phyloP scores from a whole-genome alignment of 2,329 filamentous ascomycete genomes.

The Cladophialophora psammophila region DNA sequence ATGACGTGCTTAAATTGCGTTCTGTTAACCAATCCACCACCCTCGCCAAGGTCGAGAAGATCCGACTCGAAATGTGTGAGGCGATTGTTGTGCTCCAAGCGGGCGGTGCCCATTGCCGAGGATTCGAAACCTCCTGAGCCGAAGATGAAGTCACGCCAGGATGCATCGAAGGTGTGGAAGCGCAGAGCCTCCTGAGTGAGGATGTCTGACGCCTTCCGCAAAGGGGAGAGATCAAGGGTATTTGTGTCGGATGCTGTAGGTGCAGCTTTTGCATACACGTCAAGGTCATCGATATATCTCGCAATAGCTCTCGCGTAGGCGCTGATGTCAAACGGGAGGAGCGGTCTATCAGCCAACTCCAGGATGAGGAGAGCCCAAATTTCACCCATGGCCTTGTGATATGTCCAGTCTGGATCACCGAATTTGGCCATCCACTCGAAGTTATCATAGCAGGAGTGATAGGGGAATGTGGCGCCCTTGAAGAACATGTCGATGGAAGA shows the following conservation, averaged over 20 bases:
- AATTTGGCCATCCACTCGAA: conserved; percentile 83
- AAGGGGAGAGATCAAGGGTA: conserved; percentile 61
- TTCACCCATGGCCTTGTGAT: conserved; percentile 80
- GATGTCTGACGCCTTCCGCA: conserved; percentile 68
- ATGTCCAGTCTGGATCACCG: conserved; percentile 81
- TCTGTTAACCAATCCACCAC: conserved; percentile 60
- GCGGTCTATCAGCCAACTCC: conserved; percentile 79
- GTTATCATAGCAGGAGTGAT: conserved; percentile 87
- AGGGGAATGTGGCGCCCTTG: conserved; percentile 69
- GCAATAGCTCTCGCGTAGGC: conserved; percentile 73
- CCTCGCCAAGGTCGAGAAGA: conserved; percentile 73
- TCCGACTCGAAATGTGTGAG: conserved; percentile 84
- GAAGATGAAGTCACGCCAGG: conserved; percentile 77
- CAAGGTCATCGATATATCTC: conserved; percentile 71
- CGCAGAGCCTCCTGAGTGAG: conserved; percentile 66
- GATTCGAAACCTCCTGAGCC: conserved; percentile 78
- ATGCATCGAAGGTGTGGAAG: conserved; percentile 77
- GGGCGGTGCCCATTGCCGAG: conserved; percentile 68
- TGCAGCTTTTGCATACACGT: conserved; percentile 67
- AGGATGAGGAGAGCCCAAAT: conserved; percentile 82
- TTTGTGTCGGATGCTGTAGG: conserved; percentile 41
- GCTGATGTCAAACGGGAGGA: conserved; percentile 81
- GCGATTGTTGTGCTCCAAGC: conserved; percentile 78
- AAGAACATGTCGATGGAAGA: conserved; percentile 89
- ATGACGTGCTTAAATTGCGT: conserved; percentile 94